Conservation (phyloP, 129 eudicot species). For the Flaveria bidentis region DNA sequence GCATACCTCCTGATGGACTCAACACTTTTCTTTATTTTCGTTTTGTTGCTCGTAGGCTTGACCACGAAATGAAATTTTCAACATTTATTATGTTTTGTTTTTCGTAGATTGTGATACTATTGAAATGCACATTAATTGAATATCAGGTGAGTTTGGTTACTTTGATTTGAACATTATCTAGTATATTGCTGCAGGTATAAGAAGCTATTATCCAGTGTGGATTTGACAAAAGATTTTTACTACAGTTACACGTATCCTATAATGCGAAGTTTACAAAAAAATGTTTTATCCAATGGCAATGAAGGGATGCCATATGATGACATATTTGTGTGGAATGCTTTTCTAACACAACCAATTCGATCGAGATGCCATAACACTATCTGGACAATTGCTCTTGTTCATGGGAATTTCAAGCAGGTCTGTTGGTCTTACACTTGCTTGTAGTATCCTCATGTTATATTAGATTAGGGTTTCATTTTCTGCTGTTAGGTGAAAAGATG, state of each 20-base stretch:
- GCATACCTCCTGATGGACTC: not conserved
- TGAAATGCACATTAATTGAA: constrained; percentile 13
- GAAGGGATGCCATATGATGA: constrained; percentile 83
- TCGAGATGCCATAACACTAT: constrained; percentile 78
- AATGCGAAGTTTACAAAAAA: constrained; percentile 88
- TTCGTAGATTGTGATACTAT: not conserved
- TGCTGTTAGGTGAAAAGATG: not conserved
- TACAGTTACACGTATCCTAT: constrained; percentile 91
- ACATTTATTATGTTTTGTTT: not conserved
- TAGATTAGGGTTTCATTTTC: constrained; percentile 22
- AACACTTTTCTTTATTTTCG: not conserved
- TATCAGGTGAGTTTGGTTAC: constrained; percentile 17
- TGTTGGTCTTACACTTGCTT: constrained; percentile 20
- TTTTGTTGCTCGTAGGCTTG: constrained; percentile 5
- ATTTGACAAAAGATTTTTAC: constrained; percentile 92
- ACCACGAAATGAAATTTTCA: not conserved
- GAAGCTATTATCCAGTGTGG: constrained; percentile 91
- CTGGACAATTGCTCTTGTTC: constrained; percentile 93
- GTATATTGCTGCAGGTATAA: constrained; percentile 71
- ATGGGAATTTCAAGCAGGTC: constrained; percentile 95
- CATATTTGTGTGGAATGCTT: constrained; percentile 95
- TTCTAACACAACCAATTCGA: constrained; percentile 72
- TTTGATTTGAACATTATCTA: constrained; percentile 17
- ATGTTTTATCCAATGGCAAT: constrained; percentile 57
- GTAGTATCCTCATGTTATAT: constrained; percentile 16